Conservation (phyloP, 2,329 filamentous ascomycete genomes). For the Fusarium sp. region DNA sequence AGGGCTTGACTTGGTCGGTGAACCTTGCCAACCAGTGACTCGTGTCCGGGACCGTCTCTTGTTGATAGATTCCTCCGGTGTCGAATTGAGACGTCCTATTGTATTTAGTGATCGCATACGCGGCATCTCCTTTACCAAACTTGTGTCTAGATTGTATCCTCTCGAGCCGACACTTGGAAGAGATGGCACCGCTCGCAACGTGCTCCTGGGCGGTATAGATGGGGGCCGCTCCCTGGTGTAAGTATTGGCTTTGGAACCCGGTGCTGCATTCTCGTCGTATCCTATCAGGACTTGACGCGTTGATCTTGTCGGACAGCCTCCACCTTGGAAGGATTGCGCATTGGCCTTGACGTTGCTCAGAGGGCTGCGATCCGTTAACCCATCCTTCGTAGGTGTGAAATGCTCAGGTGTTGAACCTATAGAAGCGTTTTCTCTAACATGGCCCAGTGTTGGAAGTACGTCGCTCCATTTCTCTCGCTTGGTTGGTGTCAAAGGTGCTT, state of each 20-base stretch:
- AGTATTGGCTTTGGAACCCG: neutral
- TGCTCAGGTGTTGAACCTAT: constrained; percentile 50
- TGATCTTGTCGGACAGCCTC: neutral
- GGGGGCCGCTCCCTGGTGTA: neutral
- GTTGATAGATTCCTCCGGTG: constrained; percentile 27
- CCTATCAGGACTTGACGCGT: neutral
- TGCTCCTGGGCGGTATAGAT: constrained; percentile 27
- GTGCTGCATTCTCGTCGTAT: constrained; percentile 34
- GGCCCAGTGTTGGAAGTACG: constrained; percentile 43
- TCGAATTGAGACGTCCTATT: constrained; percentile 20
- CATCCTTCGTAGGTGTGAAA: neutral
- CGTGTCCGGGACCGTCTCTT: constrained; percentile 37
- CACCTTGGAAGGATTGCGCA: neutral
- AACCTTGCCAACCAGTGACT: constrained; percentile 22
- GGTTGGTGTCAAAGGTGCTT: constrained; percentile 39
- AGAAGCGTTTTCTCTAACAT: constrained; percentile 61
- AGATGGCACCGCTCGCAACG: constrained; percentile 41
- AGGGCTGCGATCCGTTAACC: constrained; percentile 8
- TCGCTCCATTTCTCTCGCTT: neutral
- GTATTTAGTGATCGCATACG: constrained; percentile 42
- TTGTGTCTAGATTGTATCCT: neutral
- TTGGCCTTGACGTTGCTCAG: constrained; percentile 23
- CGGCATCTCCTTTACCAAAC: constrained; percentile 5
- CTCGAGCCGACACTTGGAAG: constrained; percentile 28
- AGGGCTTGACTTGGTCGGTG: constrained; percentile 45